Base-by-base conservation (phyloP, 2,329 filamentous ascomycete species). In the Curvularia hawaiiensis region DNA sequence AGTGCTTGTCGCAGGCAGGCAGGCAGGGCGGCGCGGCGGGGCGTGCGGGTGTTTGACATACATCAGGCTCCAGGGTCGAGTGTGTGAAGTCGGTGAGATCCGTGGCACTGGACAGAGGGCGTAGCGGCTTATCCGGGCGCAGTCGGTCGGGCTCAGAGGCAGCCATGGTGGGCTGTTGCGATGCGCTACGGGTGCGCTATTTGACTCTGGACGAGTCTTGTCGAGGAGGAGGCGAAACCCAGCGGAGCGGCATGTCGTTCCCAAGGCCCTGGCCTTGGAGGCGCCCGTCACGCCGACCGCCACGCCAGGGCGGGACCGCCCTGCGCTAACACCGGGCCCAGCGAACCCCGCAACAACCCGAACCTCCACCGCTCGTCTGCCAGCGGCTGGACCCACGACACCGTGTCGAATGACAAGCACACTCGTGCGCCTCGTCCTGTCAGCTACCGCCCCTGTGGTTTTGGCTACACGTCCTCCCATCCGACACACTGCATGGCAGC, bases 81-180 rank as follows among this genome's bases (percentile, higher is more conserved):
- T 57, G 56, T 11, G 61, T 65, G 40, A 60, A 52, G 59, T 64
- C 63, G 28, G 61, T 65, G 28, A 65, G 63, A 38, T 65, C 62
- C n/a, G 63, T 65, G 26, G 63, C 63, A 46, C 57, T 62, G 45
- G 63, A 65, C 47, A 65, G 61, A 53, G 63, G 63, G 2, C 63
- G 54, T 55, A 64, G 50, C 59, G 62, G 55, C 50, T 43, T 57
- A 38, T 60, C 58, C 40, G 46, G 45, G 38, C 40, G 52, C 44
- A 30, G 35, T 4, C 47, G 45, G 24, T 58, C 49, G 28, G 54
- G 35, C 24, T 31, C 50, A 35, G 46, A 54, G 50, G 61, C 50
- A 22, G 57, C 46, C 59, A 63, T 64, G 33, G 30, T 58, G 48
- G 40, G 30, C n/a, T 40, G n/a, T 52, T 46, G 48, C 26, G 40